Percentiles rank a stretch among this genome's conserved stretches.
Conservation (phyloP, 2,329 filamentous ascomycete species). For the Exophiala sp. region DNA sequence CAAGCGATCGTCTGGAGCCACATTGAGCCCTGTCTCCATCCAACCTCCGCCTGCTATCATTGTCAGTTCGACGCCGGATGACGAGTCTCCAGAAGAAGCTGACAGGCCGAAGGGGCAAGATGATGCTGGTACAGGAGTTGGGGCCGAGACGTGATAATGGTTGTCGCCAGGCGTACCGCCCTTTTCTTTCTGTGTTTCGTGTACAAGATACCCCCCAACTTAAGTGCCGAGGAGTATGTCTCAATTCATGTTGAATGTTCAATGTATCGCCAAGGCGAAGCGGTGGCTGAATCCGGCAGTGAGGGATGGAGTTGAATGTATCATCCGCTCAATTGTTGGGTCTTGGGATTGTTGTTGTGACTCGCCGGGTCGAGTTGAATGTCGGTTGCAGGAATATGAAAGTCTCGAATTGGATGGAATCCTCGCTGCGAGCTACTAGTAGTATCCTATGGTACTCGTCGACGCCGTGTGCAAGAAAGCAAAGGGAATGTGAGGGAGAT, state of each 20-base stretch:
- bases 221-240: not conserved
- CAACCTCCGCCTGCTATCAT: conserved; percentile 27
- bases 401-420: not conserved
- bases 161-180: too few species aligned
- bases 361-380: too few species aligned
- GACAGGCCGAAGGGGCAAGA: conserved; percentile 1
- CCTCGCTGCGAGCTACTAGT: too few species aligned
- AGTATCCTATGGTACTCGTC: too few species aligned
- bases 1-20: conserved; percentile 20
- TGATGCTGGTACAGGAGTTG: not conserved
- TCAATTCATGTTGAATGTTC: not conserved
- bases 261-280: too few species aligned
- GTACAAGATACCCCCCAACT: not conserved
- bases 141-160: not conserved
- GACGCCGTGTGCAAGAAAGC: too few species aligned
- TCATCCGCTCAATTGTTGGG: too few species aligned
- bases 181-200: not conserved
- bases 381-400: too few species aligned
- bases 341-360: too few species aligned
- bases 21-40: conserved; percentile 12
- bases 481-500: not conserved
- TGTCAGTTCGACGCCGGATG: conserved; percentile 28
- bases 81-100: conserved; percentile 7
- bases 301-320: too few species aligned
- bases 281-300: too few species aligned